Evolutionary conservation across 2,329 filamentous ascomycete species (phyloP).

Genomic region (Exophiala sp.): DNA sequence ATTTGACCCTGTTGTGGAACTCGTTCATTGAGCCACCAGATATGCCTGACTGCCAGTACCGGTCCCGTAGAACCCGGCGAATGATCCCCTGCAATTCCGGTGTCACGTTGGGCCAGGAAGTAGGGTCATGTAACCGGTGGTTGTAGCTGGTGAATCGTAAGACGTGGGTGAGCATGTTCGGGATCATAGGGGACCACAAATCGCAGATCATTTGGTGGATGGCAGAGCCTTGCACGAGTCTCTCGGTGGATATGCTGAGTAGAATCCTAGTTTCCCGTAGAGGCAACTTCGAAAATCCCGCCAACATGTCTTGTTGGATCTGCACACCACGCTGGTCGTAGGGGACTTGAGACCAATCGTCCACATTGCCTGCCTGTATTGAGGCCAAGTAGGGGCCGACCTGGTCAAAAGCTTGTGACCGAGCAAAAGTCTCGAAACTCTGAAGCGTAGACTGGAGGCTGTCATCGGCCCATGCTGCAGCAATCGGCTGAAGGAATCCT

Average conservation of each 20-base stretch:
- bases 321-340: constrained; percentile 73
- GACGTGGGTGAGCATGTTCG: constrained; percentile 75
- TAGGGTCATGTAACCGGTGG: constrained; percentile 81
- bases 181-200: constrained; percentile 81
- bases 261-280: constrained; percentile 85
- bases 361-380: constrained; percentile 65
- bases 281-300: constrained; percentile 62
- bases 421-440: constrained; percentile 72
- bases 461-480: constrained; percentile 69
- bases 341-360: constrained; percentile 73
- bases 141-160: constrained; percentile 81
- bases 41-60: constrained; percentile 98
- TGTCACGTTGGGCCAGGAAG: constrained; percentile 74
- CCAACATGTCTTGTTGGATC: constrained; percentile 71
- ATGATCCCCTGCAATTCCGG: constrained; percentile 71
- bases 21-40: constrained; percentile 93
- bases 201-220: constrained; percentile 69
- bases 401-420: constrained; percentile 69
- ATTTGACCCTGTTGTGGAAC: constrained; percentile 85
- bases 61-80: constrained; percentile 76
- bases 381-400: constrained; percentile 72
- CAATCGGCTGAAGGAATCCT: constrained; percentile 75
- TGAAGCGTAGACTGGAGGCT: constrained; percentile 63
- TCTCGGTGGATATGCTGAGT: constrained; percentile 86
- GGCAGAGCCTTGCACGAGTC: constrained; percentile 65